phyloP scores from a whole-genome alignment of 75 land plant genomes.

The Selaginella moellendorffii region DNA sequence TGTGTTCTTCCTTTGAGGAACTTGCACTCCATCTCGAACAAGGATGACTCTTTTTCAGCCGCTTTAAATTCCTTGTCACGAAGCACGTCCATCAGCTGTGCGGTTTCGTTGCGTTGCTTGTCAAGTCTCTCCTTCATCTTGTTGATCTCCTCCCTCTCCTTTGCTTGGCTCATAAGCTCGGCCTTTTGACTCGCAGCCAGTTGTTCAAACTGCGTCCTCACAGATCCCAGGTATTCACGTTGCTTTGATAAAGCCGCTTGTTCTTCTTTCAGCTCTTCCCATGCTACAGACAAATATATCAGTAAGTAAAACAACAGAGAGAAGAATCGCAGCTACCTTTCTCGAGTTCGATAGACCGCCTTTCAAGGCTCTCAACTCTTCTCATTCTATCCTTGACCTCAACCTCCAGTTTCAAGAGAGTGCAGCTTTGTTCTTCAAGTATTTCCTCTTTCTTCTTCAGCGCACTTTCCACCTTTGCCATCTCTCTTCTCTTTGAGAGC shows the following conservation, averaged over 20 bases:
- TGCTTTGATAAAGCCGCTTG: slow-evolving; percentile 6
- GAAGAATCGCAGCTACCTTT: not conserved
- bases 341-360: slow-evolving; percentile 11
- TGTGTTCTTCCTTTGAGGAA: slow-evolving; percentile 14
- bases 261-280: slow-evolving; percentile 11
- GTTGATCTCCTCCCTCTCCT: too few relatives aligned
- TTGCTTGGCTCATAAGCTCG: slow-evolving; percentile 1
- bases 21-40: slow-evolving; percentile 11
- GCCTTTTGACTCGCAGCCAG: slow-evolving; percentile 10
- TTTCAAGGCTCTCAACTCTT: slow-evolving; percentile 13
- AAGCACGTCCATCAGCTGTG: slow-evolving; percentile 11
- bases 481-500: slow-evolving; percentile 12
- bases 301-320: not conserved
- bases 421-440: slow-evolving; percentile 18
- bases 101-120: slow-evolving; percentile 12
- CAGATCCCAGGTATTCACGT: slow-evolving; percentile 7
- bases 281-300: not conserved
- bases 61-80: slow-evolving; percentile 13
- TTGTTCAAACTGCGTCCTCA: slow-evolving; percentile 5
- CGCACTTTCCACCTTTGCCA: slow-evolving; percentile 14
- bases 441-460: slow-evolving; percentile 18
- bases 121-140: slow-evolving; percentile 10
- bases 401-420: slow-evolving; percentile 16
- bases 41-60: slow-evolving; percentile 8
- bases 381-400: slow-evolving; percentile 19